These are phyloP conservation scores for Trematosphaeria pertusa DNA, from an alignment of 2,329 filamentous ascomycete genomes.

Conservation along the genomic window DNA sequence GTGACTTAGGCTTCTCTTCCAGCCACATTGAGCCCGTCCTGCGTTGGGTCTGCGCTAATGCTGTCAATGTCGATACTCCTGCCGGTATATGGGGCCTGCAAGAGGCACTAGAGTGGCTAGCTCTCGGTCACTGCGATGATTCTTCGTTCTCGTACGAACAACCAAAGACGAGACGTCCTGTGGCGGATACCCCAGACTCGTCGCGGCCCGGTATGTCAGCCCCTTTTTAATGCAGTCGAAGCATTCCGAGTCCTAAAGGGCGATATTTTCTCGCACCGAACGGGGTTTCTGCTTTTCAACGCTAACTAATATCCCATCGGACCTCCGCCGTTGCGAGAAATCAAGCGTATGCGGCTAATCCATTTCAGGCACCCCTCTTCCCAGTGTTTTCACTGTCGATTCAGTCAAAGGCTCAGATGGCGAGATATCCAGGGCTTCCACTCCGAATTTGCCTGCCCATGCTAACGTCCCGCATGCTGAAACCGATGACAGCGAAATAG, in stretches of 20 bases:
- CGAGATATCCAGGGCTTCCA: constrained; percentile 8
- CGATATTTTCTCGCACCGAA: too few relatives aligned
- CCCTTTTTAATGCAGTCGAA: not conserved
- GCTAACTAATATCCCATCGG: too few relatives aligned
- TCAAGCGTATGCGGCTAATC: too few relatives aligned
- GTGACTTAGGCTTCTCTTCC: constrained; percentile 70
- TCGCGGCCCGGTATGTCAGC: constrained; percentile 28
- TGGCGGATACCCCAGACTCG: constrained; percentile 21
- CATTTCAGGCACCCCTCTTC: too few relatives aligned
- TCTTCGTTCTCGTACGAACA: constrained; percentile 77
- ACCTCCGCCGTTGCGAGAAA: too few relatives aligned
- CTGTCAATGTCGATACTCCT: constrained; percentile 58
- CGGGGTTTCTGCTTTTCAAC: too few relatives aligned
- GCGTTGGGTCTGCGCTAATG: constrained; percentile 45
- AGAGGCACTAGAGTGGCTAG: constrained; percentile 88
- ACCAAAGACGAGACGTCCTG: constrained; percentile 25
- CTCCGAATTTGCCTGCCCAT: constrained; percentile 2
- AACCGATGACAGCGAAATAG: constrained; percentile 37
- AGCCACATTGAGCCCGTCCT: constrained; percentile 40
- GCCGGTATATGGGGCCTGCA: constrained; percentile 80
- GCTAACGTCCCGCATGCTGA: constrained; percentile 1
- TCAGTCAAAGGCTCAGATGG: constrained; percentile 1
- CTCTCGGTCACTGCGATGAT: constrained; percentile 72
- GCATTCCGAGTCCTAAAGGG: too few relatives aligned
- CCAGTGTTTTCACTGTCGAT: too few relatives aligned